Percentiles rank a stretch among this genome's conserved stretches.
phyloP scores from a whole-genome alignment of 2,329 filamentous ascomycete genomes.

The Claviceps fusiformis region DNA sequence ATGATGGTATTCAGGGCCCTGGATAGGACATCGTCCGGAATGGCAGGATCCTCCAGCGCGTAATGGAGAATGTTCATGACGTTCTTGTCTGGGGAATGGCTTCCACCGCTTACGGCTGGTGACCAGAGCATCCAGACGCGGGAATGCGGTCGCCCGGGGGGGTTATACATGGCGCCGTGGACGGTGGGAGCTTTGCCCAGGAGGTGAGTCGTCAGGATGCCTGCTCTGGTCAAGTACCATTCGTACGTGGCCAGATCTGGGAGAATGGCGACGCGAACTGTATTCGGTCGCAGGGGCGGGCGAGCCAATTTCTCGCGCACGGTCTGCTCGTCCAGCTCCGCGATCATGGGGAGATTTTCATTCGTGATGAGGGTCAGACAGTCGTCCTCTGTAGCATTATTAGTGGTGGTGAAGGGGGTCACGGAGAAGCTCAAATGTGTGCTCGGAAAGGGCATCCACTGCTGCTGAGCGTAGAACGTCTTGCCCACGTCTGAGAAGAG shows the following conservation, averaged over 20 bases:
- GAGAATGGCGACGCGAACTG: conserved; percentile 20
- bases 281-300: conserved; percentile 9
- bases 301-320: conserved; percentile 39
- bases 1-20: conserved; percentile 50
- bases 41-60: conserved; percentile 44
- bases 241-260: conserved; percentile 18
- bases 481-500: conserved; percentile 82
- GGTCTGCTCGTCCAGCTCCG: conserved; percentile 48
- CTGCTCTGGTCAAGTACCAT: conserved; percentile 64
- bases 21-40: conserved; percentile 28
- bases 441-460: conserved; percentile 65
- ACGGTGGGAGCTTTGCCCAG: conserved; percentile 42
- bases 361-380: conserved; percentile 35
- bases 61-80: conserved; percentile 56
- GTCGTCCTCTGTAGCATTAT: conserved; percentile 13
- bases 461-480: conserved; percentile 61
- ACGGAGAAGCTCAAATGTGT: conserved; percentile 51
- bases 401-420: background rate
- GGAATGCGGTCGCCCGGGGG: conserved; percentile 28
- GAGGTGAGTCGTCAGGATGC: conserved; percentile 57
- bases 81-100: conserved; percentile 43
- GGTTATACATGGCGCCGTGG: conserved; percentile 56
- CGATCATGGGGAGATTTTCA: conserved; percentile 46
- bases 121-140: conserved; percentile 67
- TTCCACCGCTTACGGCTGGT: conserved; percentile 47